phyloP scores from a whole-genome alignment of 2,329 filamentous ascomycete species.

The Paecilomyces formosus region DNA sequence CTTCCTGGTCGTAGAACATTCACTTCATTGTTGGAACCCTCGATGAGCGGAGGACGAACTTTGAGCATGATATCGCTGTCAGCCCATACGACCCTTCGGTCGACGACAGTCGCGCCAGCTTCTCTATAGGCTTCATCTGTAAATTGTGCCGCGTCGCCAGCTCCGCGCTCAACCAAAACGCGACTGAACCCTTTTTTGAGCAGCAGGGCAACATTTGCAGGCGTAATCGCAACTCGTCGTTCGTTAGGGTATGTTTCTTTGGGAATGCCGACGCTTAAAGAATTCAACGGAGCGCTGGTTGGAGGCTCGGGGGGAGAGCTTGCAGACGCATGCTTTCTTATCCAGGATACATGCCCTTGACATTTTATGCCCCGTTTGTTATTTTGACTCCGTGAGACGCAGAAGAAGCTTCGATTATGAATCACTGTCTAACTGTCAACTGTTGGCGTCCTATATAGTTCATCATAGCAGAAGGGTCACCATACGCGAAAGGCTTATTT shows the following conservation, averaged over 20 bases:
- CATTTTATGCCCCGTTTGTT: background rate
- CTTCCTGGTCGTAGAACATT: slow-evolving; percentile 60
- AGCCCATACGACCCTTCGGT: slow-evolving; percentile 62
- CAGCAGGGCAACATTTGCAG: slow-evolving; percentile 71
- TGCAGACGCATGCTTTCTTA: background rate
- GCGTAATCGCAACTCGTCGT: slow-evolving; percentile 75
- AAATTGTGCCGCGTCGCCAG: slow-evolving; percentile 71
- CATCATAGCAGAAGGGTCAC: background rate
- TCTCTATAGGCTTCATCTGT: slow-evolving; percentile 67
- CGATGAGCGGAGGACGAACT: slow-evolving; percentile 63
- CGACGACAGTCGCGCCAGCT: slow-evolving; percentile 70
- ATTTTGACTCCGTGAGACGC: background rate
- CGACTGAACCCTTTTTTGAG: slow-evolving; percentile 78
- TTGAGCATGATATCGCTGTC: slow-evolving; percentile 75
- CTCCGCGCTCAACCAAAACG: slow-evolving; percentile 71
- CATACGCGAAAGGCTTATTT: background rate
- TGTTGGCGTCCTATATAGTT: background rate
- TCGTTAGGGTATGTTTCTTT: slow-evolving; percentile 72
- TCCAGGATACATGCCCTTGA: background rate
- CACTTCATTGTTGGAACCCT: slow-evolving; percentile 56
- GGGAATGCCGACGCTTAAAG: slow-evolving; percentile 71
- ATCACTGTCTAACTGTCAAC: background rate
- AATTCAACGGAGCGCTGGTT: slow-evolving; percentile 51
- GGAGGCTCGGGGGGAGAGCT: slow-evolving; percentile 4
- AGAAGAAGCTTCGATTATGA: background rate